phyloP scores from a whole-genome alignment of 306 rosid species.

The Rosa persica region DNA sequence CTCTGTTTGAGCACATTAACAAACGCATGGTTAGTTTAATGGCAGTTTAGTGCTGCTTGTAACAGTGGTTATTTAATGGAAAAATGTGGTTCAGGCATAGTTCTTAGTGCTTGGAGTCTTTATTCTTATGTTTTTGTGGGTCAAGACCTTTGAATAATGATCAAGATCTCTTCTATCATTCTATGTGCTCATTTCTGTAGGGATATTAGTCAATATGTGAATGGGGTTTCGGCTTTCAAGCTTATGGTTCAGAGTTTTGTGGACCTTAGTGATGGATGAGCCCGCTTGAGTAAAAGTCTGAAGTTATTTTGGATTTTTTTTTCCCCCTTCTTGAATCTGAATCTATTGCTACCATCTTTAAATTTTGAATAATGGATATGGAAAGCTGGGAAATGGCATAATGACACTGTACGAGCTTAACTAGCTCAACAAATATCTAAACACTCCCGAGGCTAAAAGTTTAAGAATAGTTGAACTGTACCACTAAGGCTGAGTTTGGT shows the following conservation, averaged over 20 bases:
- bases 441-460: too few relatives aligned
- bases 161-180: not conserved
- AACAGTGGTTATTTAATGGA: not conserved
- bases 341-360: too few relatives aligned
- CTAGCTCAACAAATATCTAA: too few relatives aligned
- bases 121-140: not conserved
- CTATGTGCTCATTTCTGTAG: not conserved
- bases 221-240: not conserved
- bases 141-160: not conserved
- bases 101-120: not conserved
- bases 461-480: too few relatives aligned
- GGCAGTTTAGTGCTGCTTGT: not conserved
- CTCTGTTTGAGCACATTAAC: conserved; percentile 4
- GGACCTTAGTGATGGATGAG: not conserved
- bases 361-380: too few relatives aligned
- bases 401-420: too few relatives aligned
- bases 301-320: too few relatives aligned
- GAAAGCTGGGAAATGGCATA: too few relatives aligned
- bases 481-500: too few relatives aligned
- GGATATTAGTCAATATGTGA: not conserved
- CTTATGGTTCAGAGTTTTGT: not conserved
- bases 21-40: not conserved
- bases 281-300: too few relatives aligned
- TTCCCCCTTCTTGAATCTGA: too few relatives aligned
- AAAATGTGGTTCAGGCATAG: not conserved